Conservation (phyloP, 2,329 filamentous ascomycete species). For the Hymenoscyphus occultus region DNA sequence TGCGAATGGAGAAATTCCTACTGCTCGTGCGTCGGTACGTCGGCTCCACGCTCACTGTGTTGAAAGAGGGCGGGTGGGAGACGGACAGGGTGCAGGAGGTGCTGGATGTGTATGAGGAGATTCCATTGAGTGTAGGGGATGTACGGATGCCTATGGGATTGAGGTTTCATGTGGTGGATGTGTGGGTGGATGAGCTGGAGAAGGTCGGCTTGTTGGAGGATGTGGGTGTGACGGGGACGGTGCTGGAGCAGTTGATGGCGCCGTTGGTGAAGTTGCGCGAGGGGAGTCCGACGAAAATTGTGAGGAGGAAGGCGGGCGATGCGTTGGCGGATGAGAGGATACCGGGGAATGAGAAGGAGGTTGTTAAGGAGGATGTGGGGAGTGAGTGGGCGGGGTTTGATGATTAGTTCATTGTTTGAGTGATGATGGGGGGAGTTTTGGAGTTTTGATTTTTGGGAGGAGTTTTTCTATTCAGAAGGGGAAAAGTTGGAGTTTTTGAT, state of each 20-base stretch:
- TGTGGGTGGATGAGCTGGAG: constrained; percentile 89
- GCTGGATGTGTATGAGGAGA: constrained; percentile 45
- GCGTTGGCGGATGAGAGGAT: constrained; percentile 72
- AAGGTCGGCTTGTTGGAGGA: constrained; percentile 56
- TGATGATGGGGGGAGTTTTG: background rate
- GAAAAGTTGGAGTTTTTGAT: no score
- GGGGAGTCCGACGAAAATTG: constrained; percentile 64
- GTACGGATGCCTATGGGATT: constrained; percentile 72
- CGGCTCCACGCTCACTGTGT: constrained; percentile 60
- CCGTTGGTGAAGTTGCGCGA: constrained; percentile 44
- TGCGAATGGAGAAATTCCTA: constrained; percentile 90
- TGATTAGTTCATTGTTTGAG: constrained; percentile 23
- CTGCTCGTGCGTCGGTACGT: constrained; percentile 78
- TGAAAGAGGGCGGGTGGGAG: constrained; percentile 40
- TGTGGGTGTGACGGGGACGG: constrained; percentile 36
- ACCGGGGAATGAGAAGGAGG: constrained; percentile 52
- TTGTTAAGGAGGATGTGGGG: constrained; percentile 39
- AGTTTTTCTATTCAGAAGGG: no score
- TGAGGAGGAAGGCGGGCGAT: constrained; percentile 68
- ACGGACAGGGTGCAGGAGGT: constrained; percentile 41
- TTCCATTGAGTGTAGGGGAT: constrained; percentile 43
- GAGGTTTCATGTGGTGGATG: constrained; percentile 81
- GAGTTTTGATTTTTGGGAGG: background rate
- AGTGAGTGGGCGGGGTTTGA: constrained; percentile 39
- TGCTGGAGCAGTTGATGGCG: constrained; percentile 40